Base-by-base conservation (phyloP, 768 basidiomycete species). In the Tephrocybe sp. region DNA sequence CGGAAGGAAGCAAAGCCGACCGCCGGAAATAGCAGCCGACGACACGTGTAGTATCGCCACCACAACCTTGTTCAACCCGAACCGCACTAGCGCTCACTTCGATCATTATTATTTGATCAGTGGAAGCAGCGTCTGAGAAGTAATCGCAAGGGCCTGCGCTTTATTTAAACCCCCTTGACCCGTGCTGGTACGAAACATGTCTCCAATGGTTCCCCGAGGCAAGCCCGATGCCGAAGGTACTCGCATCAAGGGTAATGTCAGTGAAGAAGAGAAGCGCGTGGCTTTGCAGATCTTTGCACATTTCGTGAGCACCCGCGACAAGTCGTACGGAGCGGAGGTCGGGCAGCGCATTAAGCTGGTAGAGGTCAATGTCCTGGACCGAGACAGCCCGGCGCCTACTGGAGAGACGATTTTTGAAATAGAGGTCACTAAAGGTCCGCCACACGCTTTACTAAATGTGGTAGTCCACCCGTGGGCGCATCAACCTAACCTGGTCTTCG, bases 371-470 rank as follows among this genome's bases (percentile, higher is more conserved):
- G 64, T 75, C 5, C 67, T 53, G 53, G 60, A 60, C 9, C 50
- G 55, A 35, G 54, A 49, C 9, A 45, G 42, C 14, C 41, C 41
- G 8, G 34, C 53, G 0, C 55, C 55, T 14, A 58, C 61, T 52
- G 70, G 66, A 22, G 65, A 74, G 54, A 70, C 69, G 0, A 59
- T 74, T 2, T 68, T 72, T 22, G 74, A 78, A 55, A 65, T 75
- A 5, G 64, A 64, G 4, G 68, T 77, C 8, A 64, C 64, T 4
- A 54, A 64, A 64, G 73, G 74, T 71, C 48, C 34, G 63, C 44
- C 9, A 30, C 11, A 23, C n/a, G n/a, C 7, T 34, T 32, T 22
- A 8, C 12, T 11, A 1, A 20, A 12, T 1, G 26, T 34, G 20
- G 11, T 5, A 10, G 3, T 16, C 10, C n/a, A 9, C 2, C 33